phyloP scores from a whole-genome alignment of 352 stramenopile species.

The Globisporangium rhizosaccharum region DNA sequence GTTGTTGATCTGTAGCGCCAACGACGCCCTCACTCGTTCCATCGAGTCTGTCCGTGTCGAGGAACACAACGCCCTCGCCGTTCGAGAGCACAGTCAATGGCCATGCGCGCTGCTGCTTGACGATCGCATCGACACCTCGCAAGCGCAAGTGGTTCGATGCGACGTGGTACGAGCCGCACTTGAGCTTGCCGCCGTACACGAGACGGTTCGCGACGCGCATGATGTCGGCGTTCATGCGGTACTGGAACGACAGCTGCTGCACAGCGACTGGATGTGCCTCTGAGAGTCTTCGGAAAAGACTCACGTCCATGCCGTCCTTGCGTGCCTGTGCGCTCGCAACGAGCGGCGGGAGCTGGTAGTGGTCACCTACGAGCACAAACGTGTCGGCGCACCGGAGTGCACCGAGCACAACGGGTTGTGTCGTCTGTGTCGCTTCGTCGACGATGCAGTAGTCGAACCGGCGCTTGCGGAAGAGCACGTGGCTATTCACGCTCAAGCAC shows the following conservation, averaged over 20 bases:
- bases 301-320: conserved; percentile 80
- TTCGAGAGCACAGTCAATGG: conserved; percentile 25
- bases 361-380: conserved; percentile 97
- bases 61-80: conserved; percentile 66
- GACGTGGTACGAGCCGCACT: conserved; percentile 78
- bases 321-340: conserved; percentile 87
- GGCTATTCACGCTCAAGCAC: conserved; percentile 68
- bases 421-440: conserved; percentile 98
- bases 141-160: conserved; percentile 35
- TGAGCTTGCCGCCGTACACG: conserved; percentile 91
- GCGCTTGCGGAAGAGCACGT: conserved; percentile 75
- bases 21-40: conserved; percentile 6
- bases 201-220: conserved; percentile 94
- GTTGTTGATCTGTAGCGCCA: background rate
- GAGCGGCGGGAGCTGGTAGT: conserved; percentile 97
- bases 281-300: conserved; percentile 89
- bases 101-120: conserved; percentile 19
- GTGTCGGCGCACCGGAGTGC: conserved; percentile 90
- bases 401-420: conserved; percentile 91
- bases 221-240: conserved; percentile 97
- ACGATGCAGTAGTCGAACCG: conserved; percentile 98
- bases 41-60: conserved; percentile 76
- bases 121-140: no score
- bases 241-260: conserved; percentile 96
- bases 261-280: conserved; percentile 89